A percentile compares a stretch with the other conserved stretches of the same genome.
These are phyloP conservation scores for Cudoniella acicularis DNA, from an alignment of 495 filamentous ascomycete species.

Conservation along the genomic window DNA sequence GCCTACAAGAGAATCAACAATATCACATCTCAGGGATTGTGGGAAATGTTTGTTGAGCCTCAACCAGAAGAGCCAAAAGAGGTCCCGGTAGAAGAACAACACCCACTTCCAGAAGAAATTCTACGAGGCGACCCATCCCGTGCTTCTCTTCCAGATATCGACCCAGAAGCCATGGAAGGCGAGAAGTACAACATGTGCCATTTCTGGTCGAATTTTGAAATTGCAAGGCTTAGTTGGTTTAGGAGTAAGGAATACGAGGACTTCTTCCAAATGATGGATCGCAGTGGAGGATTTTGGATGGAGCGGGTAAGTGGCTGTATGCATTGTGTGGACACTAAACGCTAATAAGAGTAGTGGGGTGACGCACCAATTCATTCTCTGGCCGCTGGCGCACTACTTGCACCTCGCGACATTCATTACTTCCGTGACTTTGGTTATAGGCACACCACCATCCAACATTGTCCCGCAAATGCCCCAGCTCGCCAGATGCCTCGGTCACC, in stretches of 20 bases:
- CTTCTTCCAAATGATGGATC: constrained; percentile 99
- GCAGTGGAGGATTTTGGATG: constrained; percentile 97
- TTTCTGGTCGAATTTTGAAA: constrained; percentile 99
- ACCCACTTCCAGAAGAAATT: constrained; percentile 80
- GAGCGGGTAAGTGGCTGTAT: constrained; percentile 68
- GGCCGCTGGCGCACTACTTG: constrained; percentile 83
- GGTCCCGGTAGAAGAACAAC: constrained; percentile 50
- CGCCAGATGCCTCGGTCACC: constrained; percentile 80
- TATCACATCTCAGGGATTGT: constrained; percentile 84
- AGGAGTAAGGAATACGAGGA: constrained; percentile 94
- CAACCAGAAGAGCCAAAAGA: constrained; percentile 48
- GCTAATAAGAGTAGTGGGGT: constrained; percentile 71
- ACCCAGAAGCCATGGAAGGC: constrained; percentile 92
- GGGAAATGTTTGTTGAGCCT: constrained; percentile 97
- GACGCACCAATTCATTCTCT: constrained; percentile 98
- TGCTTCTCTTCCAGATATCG: constrained; percentile 71
- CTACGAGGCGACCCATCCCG: constrained; percentile 70
- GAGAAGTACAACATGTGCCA: constrained; percentile 99
- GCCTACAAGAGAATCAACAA: constrained; percentile 95
- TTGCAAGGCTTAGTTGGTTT: constrained; percentile 92
- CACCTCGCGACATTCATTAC: constrained; percentile 87
- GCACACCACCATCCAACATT: constrained; percentile 98
- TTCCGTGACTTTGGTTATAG: constrained; percentile 99
- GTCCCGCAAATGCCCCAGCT: constrained; percentile 91
- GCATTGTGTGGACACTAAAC: constrained; percentile 11